Percentiles rank a stretch among this genome's conserved stretches.
Conservation (phyloP, 2,329 filamentous ascomycete genomes). For the Trichoderma harzianum region DNA sequence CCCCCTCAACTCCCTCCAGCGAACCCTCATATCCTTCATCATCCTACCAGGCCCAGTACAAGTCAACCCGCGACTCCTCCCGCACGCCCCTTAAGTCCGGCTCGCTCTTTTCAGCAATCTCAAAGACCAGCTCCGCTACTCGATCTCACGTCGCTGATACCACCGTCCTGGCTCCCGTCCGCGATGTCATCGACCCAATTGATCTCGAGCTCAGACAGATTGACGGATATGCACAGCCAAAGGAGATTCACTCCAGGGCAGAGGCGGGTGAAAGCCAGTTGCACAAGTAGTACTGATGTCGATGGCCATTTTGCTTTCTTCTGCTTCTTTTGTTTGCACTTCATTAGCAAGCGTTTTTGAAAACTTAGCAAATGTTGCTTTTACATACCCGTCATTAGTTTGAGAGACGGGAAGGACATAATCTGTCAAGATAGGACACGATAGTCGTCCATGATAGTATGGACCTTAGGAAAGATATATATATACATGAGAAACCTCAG, state of each 20-base stretch:
- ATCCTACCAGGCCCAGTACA: conserved; percentile 23
- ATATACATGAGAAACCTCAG: background rate
- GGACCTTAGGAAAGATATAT: background rate
- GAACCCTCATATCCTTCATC: conserved; percentile 15
- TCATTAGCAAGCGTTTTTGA: background rate
- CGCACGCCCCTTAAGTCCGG: conserved; percentile 26
- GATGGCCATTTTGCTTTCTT: background rate
- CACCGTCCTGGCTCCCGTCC: background rate
- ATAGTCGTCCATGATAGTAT: background rate
- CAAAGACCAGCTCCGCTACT: conserved; percentile 5
- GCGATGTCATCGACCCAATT: conserved; percentile 26
- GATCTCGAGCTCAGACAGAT: conserved; percentile 35
- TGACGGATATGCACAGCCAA: conserved; percentile 17
- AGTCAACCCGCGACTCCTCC: conserved; percentile 19
- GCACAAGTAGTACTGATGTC: conserved; percentile 7
- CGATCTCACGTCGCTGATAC: background rate
- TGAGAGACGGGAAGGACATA: background rate
- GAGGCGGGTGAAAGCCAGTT: conserved; percentile 21
- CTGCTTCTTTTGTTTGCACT: background rate
- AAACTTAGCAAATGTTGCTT: background rate
- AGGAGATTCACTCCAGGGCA: background rate
- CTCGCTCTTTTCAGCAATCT: conserved; percentile 23
- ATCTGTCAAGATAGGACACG: background rate
- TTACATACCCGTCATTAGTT: background rate
- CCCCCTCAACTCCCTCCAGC: conserved; percentile 21